These are phyloP conservation scores for Vittaforma corneae DNA, from an alignment of 371 early-diverging fungal genomes.

Conservation along the genomic window DNA sequence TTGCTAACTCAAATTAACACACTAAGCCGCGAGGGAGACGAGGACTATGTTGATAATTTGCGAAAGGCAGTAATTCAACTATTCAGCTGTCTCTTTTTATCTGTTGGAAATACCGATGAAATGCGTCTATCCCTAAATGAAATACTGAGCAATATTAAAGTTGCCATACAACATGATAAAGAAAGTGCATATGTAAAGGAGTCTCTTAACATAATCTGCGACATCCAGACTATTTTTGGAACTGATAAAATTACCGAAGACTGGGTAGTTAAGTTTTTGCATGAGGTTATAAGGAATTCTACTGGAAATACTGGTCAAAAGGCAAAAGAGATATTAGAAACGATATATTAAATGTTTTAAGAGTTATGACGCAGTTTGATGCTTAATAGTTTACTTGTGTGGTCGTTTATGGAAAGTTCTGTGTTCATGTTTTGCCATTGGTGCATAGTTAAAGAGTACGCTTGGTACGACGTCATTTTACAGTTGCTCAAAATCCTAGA, in stretches of 20 bases:
- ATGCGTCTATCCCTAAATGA: background rate
- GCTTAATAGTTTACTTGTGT: background rate
- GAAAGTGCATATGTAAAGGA: background rate
- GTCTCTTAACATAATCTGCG: background rate
- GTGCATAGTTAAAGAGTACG: background rate
- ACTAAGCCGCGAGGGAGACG: slow-evolving; percentile 35
- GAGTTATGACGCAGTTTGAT: background rate
- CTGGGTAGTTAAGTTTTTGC: background rate
- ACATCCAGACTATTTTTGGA: slow-evolving; percentile 1
- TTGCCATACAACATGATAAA: background rate
- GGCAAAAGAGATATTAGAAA: background rate
- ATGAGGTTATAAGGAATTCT: background rate
- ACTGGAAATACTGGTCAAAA: background rate
- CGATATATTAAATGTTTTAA: background rate
- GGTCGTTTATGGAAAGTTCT: background rate
- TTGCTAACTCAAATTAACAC: slow-evolving; percentile 68
- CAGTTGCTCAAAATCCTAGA: too few relatives aligned
- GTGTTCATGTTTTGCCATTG: background rate
- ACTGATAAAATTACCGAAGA: background rate
- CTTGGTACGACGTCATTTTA: too few relatives aligned
- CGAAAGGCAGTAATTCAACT: slow-evolving; percentile 29
- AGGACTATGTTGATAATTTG: slow-evolving; percentile 37
- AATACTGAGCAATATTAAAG: background rate
- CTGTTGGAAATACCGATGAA: slow-evolving; percentile 4
- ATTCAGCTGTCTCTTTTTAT: slow-evolving; percentile 31